Evolutionary conservation across 768 basidiomycete species (phyloP), one percentile per base, ranked within the genome.

Genomic region (Pleurotus eryngii): DNA sequence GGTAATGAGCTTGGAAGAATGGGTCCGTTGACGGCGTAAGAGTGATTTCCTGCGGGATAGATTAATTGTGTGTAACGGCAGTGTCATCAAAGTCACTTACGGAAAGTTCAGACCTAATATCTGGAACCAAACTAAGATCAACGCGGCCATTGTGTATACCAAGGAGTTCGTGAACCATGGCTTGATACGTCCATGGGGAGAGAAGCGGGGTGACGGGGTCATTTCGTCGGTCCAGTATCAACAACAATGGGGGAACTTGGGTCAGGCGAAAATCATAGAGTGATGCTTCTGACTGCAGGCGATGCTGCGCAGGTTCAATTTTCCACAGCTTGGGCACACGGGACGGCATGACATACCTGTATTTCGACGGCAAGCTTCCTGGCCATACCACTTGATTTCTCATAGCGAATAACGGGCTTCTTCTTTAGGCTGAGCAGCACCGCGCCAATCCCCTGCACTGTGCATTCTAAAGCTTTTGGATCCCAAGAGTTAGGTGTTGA

Each of bases 151-250:
- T 98, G 60, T 90, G 87, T 46, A 99, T 97, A 2, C 91, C 89
- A 5, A 98, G 73, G 12, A 97, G 77, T 68, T 98, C 97, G 65
- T 99, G 97, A 0, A 98, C 97, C 95, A 98, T 98, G 1, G 96
- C 97, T 69, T 98, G 96, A 73, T 98, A 98, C 22, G 97, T 98
- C 97, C 97, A 98, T 71, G 98, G 97, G 2, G 93, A 93, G 27
- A 98, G 79, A 38, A 98, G 74, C 3, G 97, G 97, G 0, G 97
- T 98, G 4, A 98, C 92, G 2, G 97, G 97, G 66, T 99, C 97
- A 71, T 97, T 98, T 61, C 96, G 79, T 60, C 97, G 83, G 73
- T 99, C 97, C 56, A 99, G 80, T 61, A 99, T 92, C 50, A 99
- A 80, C 35, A 99, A 76, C 45, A 98, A 67, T 5, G 97, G 97